Conservation (phyloP, 257 asterid species). For the Nicotiana undulata region DNA sequence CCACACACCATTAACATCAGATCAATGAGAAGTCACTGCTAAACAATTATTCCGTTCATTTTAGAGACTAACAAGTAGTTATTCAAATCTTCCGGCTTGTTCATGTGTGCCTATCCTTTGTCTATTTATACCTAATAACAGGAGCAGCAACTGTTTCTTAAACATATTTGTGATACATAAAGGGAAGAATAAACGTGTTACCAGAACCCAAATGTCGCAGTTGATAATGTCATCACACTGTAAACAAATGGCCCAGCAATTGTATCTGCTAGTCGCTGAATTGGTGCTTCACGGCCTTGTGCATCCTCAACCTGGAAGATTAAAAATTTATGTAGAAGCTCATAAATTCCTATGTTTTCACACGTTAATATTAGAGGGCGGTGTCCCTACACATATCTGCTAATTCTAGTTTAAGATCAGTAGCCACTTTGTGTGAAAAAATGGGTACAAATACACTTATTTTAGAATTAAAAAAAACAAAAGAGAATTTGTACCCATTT, state of each 20-base stretch:
- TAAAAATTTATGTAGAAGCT: neutral
- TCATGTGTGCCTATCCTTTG: neutral
- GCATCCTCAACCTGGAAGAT: slow-evolving; percentile 91
- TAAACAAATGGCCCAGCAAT: slow-evolving; percentile 97
- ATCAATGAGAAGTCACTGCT: neutral
- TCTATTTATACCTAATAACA: neutral
- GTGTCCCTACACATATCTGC: neutral
- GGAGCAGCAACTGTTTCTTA: neutral
- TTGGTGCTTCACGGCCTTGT: slow-evolving; percentile 99
- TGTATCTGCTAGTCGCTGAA: slow-evolving; percentile 97
- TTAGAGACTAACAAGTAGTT: neutral
- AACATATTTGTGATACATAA: neutral
- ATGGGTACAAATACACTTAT: neutral
- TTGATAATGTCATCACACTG: slow-evolving; percentile 85
- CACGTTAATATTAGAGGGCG: neutral
- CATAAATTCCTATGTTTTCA: neutral
- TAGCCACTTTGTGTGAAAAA: neutral
- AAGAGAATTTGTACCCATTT: too few relatives aligned
- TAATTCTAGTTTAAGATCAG: neutral
- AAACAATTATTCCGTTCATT: neutral
- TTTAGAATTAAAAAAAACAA: too few relatives aligned
- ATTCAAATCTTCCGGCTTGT: neutral
- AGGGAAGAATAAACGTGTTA: slow-evolving; percentile 27
- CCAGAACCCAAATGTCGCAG: slow-evolving; percentile 96
- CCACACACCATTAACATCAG: neutral